Conservation (phyloP, 176 grass and related monocot species). For the Typha latifolia region DNA sequence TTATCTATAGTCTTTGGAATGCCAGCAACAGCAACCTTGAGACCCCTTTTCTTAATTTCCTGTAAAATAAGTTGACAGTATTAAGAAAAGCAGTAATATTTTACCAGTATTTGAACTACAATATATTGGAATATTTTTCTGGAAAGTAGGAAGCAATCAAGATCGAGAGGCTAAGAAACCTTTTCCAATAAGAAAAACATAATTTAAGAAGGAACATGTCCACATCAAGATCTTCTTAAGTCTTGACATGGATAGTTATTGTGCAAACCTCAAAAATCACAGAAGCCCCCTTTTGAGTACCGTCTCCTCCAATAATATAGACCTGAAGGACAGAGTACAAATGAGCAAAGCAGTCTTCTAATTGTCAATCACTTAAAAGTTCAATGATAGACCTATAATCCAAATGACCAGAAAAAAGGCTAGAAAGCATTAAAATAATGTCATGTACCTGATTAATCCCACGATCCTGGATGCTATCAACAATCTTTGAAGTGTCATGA, state of each 20-base stretch:
- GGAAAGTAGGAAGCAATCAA: neutral
- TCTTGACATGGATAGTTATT: neutral
- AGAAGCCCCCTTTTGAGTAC: conserved; percentile 80
- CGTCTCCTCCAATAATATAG: conserved; percentile 94
- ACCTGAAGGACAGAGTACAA: conserved; percentile 35
- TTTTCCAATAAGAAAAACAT: neutral
- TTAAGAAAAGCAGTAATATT: neutral
- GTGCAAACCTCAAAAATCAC: conserved; percentile 81
- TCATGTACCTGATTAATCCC: conserved; percentile 79
- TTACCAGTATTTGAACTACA: neutral
- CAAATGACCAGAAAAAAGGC: neutral
- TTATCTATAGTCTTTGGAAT: conserved; percentile 98
- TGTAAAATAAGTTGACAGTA: conserved; percentile 23
- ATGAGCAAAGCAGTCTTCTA: conserved; percentile 7
- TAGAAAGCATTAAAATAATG: neutral
- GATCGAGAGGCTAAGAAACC: neutral
- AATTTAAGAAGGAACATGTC: neutral
- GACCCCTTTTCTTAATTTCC: conserved; percentile 67
- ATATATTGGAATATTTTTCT: neutral
- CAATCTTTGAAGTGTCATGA: conserved; percentile 86
- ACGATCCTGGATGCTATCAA: conserved; percentile 92
- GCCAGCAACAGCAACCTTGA: conserved; percentile 81
- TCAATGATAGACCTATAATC: neutral
- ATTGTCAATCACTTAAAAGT: conserved; percentile 11
- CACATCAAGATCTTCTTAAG: neutral